Evolutionary conservation across 176 grass and related monocot species (phyloP).

Genomic region (Bothriochloa decipiens): DNA sequence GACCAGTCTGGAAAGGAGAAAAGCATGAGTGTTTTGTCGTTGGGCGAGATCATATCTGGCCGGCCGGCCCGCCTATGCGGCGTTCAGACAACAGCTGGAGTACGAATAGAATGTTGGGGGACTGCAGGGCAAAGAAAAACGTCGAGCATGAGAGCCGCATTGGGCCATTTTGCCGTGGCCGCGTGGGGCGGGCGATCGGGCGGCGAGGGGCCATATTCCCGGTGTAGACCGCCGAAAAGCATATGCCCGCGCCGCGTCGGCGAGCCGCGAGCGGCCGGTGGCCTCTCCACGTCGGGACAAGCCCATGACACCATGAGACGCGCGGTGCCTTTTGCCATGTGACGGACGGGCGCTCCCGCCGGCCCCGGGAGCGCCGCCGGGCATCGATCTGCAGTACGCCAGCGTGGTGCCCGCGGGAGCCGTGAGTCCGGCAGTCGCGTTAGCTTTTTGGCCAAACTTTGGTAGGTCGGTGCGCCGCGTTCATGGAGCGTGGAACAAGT

Average conservation of each 20-base stretch:
- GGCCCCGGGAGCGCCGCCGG: not conserved
- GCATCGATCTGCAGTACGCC: not conserved
- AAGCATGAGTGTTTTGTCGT: not conserved
- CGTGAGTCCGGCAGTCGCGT: not conserved
- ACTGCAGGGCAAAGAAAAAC: not conserved
- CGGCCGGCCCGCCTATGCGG: no score
- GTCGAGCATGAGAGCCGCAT: not conserved
- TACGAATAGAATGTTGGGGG: not conserved
- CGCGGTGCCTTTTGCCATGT: constrained; percentile 29
- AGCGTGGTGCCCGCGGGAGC: not conserved
- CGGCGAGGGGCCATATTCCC: not conserved
- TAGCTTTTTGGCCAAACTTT: not conserved
- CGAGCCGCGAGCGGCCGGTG: constrained; percentile 15
- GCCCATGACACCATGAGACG: constrained; percentile 28
- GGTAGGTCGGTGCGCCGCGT: not conserved
- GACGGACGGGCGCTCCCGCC: not conserved
- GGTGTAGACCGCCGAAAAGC: not conserved
- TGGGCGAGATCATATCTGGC: not conserved
- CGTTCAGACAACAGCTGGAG: not conserved
- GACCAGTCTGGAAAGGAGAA: not conserved
- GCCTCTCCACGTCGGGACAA: constrained; percentile 42
- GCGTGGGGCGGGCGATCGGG: not conserved
- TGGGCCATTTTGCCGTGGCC: not conserved
- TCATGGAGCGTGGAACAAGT: not conserved
- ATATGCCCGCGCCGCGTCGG: not conserved